Evolutionary conservation across 1,139 yeast genomes (phyloP).

Genomic region (Yamadazyma blattariae): DNA sequence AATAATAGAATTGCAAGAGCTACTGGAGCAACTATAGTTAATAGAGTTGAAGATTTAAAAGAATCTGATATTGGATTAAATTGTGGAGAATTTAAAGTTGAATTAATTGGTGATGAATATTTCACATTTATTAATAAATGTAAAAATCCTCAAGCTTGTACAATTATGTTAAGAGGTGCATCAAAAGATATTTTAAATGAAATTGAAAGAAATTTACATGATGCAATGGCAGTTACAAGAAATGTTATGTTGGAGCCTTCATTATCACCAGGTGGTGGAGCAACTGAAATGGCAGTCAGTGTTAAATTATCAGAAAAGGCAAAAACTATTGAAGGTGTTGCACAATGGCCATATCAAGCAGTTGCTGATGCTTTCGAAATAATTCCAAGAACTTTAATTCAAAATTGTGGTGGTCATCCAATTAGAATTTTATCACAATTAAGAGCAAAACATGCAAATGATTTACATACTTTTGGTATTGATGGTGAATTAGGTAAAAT

Average conservation of each 20-base stretch:
- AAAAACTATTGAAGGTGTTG: constrained; percentile 88
- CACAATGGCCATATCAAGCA: constrained; percentile 98
- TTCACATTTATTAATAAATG: constrained; percentile 84
- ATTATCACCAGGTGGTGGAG: constrained; percentile 98
- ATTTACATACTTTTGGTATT: constrained; percentile 80
- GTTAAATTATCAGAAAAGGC: constrained; percentile 89
- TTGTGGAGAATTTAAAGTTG: constrained; percentile 91
- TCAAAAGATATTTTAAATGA: constrained; percentile 96
- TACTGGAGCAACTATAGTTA: constrained; percentile 96
- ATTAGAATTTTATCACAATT: constrained; percentile 84
- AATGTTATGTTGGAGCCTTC: constrained; percentile 95
- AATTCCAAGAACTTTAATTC: constrained; percentile 90
- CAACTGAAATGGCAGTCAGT: constrained; percentile 98
- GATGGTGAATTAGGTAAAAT: constrained; percentile 94
- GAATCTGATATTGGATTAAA: constrained; percentile 85
- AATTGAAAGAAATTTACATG: constrained; percentile 95
- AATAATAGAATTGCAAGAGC: constrained; percentile 97
- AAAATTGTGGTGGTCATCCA: constrained; percentile 97
- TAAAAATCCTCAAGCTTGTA: constrained; percentile 87
- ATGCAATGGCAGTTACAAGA: constrained; percentile 97
- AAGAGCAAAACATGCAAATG: constrained; percentile 95
- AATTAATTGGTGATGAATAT: constrained; percentile 96
- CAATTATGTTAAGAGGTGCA: constrained; percentile 90
- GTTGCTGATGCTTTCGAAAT: constrained; percentile 95
- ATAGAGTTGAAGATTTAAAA: constrained; percentile 90